Evolutionary conservation across 2,329 filamentous ascomycete species (phyloP).

Genomic region (Teratosphaeria gauchensis): DNA sequence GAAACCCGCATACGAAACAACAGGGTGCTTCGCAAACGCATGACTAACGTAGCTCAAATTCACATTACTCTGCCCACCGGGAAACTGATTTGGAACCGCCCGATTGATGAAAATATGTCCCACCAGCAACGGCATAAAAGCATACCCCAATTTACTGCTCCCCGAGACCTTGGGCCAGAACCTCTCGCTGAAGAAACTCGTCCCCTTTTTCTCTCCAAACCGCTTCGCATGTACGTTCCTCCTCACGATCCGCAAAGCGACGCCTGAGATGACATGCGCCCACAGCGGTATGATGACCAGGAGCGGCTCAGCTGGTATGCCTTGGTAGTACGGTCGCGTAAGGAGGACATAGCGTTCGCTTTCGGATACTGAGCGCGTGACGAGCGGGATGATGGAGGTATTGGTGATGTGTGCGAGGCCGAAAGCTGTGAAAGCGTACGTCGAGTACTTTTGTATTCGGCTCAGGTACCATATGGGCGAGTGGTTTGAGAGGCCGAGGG

Average conservation of each 20-base stretch:
- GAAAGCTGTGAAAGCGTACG: slow-evolving; percentile 73
- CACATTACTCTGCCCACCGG: slow-evolving; percentile 79
- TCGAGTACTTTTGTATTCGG: slow-evolving; percentile 78
- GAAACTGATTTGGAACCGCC: slow-evolving; percentile 60
- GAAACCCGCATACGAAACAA: slow-evolving; percentile 61
- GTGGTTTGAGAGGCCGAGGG: slow-evolving; percentile 54
- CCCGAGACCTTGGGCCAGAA: slow-evolving; percentile 63
- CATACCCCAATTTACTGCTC: slow-evolving; percentile 64
- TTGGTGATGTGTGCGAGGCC: slow-evolving; percentile 68
- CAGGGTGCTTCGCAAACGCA: slow-evolving; percentile 64
- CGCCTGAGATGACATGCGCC: slow-evolving; percentile 66
- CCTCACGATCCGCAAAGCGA: slow-evolving; percentile 67
- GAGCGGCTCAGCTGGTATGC: slow-evolving; percentile 66
- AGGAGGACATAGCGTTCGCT: slow-evolving; percentile 83
- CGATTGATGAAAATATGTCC: slow-evolving; percentile 71
- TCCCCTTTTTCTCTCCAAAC: slow-evolving; percentile 55
- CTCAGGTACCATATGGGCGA: slow-evolving; percentile 67
- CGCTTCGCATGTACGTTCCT: slow-evolving; percentile 60
- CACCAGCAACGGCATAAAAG: slow-evolving; percentile 53
- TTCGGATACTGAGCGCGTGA: slow-evolving; percentile 60
- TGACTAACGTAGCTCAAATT: slow-evolving; percentile 77
- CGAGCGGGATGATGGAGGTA: slow-evolving; percentile 68
- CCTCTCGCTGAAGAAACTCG: slow-evolving; percentile 20
- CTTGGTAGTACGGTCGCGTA: slow-evolving; percentile 87
- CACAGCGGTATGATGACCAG: slow-evolving; percentile 66